Percentiles rank a stretch among this genome's conserved stretches.
Evolutionary conservation across 345 rosid genomes (phyloP).

Genomic region (Leavenworthia alabamica): DNA sequence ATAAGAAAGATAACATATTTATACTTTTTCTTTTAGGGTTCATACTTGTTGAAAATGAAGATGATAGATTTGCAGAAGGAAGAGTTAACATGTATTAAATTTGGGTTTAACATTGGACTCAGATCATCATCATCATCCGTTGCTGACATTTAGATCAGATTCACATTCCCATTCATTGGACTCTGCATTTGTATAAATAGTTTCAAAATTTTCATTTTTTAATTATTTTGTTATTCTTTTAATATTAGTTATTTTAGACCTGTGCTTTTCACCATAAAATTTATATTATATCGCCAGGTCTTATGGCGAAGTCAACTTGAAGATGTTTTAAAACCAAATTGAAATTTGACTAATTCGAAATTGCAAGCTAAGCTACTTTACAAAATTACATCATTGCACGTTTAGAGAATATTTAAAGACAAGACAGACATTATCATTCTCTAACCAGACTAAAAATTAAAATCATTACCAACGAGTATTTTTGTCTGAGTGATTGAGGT

Average conservation of each 20-base stretch:
- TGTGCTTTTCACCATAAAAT: not conserved
- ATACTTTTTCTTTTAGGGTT: constrained; percentile 46
- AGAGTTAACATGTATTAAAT: constrained; percentile 66
- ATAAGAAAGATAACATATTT: not conserved
- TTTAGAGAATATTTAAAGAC: constrained; percentile 26
- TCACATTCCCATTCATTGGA: not conserved
- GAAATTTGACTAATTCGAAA: constrained; percentile 23
- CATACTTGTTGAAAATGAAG: constrained; percentile 77
- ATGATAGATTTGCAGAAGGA: constrained; percentile 44
- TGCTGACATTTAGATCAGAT: constrained; percentile 39
- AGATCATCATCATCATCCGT: constrained; percentile 44
- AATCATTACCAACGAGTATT: constrained; percentile 16
- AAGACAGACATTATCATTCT: constrained; percentile 24
- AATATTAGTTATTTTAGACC: not conserved
- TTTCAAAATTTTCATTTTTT: no score
- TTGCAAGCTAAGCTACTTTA: constrained; percentile 31
- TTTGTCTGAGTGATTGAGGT: constrained; percentile 21
- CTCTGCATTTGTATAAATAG: not conserved
- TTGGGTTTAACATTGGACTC: constrained; percentile 58
- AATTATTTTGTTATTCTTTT: no score
- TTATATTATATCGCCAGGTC: constrained; percentile 13
- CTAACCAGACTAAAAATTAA: constrained; percentile 20
- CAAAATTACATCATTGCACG: constrained; percentile 34
- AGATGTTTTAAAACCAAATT: constrained; percentile 1
- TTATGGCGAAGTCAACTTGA: constrained; percentile 10